Evolutionary conservation across 73 alveolate species (phyloP), one percentile per base, ranked within the genome.

Genomic region (Uronychia binucleata): DNA sequence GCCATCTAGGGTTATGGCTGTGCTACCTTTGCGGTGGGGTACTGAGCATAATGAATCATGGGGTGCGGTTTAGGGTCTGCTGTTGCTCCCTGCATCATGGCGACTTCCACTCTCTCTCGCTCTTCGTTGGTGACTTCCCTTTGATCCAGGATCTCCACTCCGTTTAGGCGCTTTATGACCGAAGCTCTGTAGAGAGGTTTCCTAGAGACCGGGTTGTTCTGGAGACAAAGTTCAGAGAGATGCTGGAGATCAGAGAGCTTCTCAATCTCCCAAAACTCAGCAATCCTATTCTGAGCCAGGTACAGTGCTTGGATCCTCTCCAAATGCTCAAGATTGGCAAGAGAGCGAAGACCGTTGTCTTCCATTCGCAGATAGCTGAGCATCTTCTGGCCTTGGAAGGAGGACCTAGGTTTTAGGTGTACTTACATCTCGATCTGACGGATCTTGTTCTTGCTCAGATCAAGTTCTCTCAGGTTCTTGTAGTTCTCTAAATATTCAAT

Each of bases 191-290:
- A 95, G 67, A 92, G 85, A 25, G 97, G 96, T 85, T 94, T 94
- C 77, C 97, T 91, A 28, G 87, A 57, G 30, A 95, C 81, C 27
- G 98, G 96, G 81, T 94, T 95, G 59, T 88, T 87, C 19, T 77
- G 60, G 14, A 95, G 85, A 14, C 88, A 83, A 19, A 95, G 75
- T 78, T 95, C 99, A 88, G 83, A 81, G n/a, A 95, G 58, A 74
- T 84, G 79, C 8, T 93, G 89, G 19, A 91, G 79, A n/a, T 87
- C 93, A 25, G 79, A 33, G 30, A 95, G 77, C 33, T 95, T 81
- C 81, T 95, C 99, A 0, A 95, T 84, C 28, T 95, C 99, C 84
- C 95, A 91, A 46, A 94, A 76, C 30, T 95, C 99, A 78, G 91
- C 78, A 14, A 95, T 81, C 35, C 99, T 91, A 82, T 95, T 95